phyloP scores from a whole-genome alignment of 1,284 basidiomycete species.

The Bondarzewia mesenterica region DNA sequence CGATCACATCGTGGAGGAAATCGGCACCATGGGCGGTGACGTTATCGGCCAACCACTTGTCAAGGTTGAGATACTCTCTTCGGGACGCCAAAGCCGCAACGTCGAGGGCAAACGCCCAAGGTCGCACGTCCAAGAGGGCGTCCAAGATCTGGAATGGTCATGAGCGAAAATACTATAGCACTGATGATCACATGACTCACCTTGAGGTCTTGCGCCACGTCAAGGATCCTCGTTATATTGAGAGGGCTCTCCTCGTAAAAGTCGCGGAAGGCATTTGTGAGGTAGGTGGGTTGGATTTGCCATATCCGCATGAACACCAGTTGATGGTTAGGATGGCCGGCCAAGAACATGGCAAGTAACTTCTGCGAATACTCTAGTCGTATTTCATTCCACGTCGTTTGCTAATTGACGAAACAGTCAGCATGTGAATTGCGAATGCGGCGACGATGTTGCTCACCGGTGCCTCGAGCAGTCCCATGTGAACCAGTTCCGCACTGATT shows the following conservation, averaged over 20 bases:
- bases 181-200: constrained; percentile 31
- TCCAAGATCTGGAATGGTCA: constrained; percentile 69
- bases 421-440: background rate
- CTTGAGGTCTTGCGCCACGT: constrained; percentile 93
- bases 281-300: constrained; percentile 81
- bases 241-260: constrained; percentile 90
- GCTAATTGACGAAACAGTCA: constrained; percentile 26
- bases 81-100: constrained; percentile 90
- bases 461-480: constrained; percentile 90
- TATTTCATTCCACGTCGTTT: constrained; percentile 83
- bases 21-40: constrained; percentile 75
- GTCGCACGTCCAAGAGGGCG: constrained; percentile 79
- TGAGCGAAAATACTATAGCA: constrained; percentile 1
- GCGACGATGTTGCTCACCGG: constrained; percentile 50
- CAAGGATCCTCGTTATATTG: constrained; percentile 91
- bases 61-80: constrained; percentile 89
- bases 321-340: constrained; percentile 88
- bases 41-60: constrained; percentile 92
- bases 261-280: constrained; percentile 82
- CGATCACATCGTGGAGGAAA: constrained; percentile 82
- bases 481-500: constrained; percentile 89
- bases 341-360: constrained; percentile 86
- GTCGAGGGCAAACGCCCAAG: constrained; percentile 85
- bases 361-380: constrained; percentile 83
- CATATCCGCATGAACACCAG: constrained; percentile 96